phyloP scores from a whole-genome alignment of 345 rosid genomes.

The Eucalyptus shirleyi region DNA sequence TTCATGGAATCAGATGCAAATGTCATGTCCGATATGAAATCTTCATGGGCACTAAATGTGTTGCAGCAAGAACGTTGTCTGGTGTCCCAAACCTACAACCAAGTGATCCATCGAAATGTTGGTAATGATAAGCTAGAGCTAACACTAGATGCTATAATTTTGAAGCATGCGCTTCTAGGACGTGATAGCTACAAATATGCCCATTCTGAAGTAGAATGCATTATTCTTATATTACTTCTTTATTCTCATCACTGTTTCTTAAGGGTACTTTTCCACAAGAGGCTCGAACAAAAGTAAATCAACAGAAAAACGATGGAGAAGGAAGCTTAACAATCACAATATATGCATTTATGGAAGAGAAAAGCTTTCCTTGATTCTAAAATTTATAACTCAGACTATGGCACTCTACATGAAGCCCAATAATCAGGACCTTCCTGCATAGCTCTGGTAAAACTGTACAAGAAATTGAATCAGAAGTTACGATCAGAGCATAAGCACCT shows the following conservation, averaged over 20 bases:
- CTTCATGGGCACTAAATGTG: constrained; percentile 66
- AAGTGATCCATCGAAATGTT: not conserved
- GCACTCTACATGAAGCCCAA: not conserved
- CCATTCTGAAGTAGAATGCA: not conserved
- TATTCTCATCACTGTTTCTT: not conserved
- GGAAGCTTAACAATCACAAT: not conserved
- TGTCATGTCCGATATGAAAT: constrained; percentile 79
- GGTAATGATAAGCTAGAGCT: not conserved
- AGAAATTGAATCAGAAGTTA: not conserved
- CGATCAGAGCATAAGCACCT: constrained; percentile 25
- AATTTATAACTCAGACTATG: not conserved
- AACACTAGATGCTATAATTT: not conserved
- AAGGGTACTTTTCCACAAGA: not conserved
- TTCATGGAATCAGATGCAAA: constrained; percentile 65
- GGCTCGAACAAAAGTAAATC: not conserved
- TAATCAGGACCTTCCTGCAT: not conserved
- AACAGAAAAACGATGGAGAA: not conserved
- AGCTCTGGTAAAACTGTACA: not conserved
- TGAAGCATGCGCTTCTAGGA: not conserved
- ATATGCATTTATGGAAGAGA: not conserved
- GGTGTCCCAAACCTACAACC: constrained; percentile 80
- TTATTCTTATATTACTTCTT: not conserved
- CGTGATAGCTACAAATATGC: not conserved
- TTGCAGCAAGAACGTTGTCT: constrained; percentile 77
- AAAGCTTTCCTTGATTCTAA: not conserved